Percentiles rank a stretch among this genome's conserved stretches.
Conservation (phyloP, 2,329 filamentous ascomycete species). For the Fusarium nisikadoi region DNA sequence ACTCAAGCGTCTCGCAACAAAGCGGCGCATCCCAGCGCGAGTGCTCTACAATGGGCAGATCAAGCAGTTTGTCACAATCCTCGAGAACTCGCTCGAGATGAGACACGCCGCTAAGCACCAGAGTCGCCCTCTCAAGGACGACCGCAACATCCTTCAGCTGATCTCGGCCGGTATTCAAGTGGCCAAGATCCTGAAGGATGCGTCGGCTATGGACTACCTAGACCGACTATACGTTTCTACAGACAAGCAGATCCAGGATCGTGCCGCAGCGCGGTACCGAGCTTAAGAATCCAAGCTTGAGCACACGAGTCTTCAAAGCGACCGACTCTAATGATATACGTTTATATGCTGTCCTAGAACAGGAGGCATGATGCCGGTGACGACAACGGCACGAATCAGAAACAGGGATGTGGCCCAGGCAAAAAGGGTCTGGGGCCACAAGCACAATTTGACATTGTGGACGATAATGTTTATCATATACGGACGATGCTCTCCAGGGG, state of each 20-base stretch:
- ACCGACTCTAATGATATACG: slow-evolving; percentile 45
- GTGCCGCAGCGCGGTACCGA: slow-evolving; percentile 55
- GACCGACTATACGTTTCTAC: slow-evolving; percentile 85
- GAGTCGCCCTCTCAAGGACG: slow-evolving; percentile 84
- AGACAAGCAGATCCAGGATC: slow-evolving; percentile 80
- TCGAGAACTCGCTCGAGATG: slow-evolving; percentile 91
- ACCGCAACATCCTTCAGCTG: slow-evolving; percentile 87
- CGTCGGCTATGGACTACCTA: slow-evolving; percentile 83
- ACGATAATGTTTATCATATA: slow-evolving; percentile 47
- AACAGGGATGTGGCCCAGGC: slow-evolving; percentile 40
- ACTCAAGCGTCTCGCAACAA: slow-evolving; percentile 85
- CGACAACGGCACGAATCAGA: slow-evolving; percentile 43
- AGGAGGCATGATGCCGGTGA: slow-evolving; percentile 42
- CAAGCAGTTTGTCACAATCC: slow-evolving; percentile 87
- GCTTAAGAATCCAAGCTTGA: slow-evolving; percentile 43
- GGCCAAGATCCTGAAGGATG: slow-evolving; percentile 87
- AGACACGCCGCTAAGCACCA: slow-evolving; percentile 86
- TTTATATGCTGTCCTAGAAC: slow-evolving; percentile 40
- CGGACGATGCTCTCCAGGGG: slow-evolving; percentile 26
- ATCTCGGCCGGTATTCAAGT: slow-evolving; percentile 90
- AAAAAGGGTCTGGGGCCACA: slow-evolving; percentile 19
- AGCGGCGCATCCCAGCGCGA: slow-evolving; percentile 83
- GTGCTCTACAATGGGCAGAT: slow-evolving; percentile 91
- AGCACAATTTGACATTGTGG: slow-evolving; percentile 42
- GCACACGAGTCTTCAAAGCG: slow-evolving; percentile 34